Conservation (phyloP, 768 basidiomycete genomes). For the Coprinopsis strossmayeri region DNA sequence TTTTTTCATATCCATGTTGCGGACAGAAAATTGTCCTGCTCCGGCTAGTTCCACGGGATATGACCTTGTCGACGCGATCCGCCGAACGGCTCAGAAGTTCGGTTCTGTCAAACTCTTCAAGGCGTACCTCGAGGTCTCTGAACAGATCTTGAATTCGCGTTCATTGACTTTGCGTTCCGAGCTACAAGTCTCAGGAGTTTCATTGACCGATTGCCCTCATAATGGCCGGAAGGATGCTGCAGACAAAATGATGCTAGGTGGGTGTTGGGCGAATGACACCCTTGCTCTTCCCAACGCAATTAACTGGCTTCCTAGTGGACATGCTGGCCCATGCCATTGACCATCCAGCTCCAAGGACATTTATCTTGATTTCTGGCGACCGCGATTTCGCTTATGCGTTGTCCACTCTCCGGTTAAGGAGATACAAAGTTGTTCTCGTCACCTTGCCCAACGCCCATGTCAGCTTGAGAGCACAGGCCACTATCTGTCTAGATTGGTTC, state of each 20-base stretch:
- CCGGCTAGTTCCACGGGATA: constrained; percentile 33
- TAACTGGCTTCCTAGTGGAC: constrained; percentile 14
- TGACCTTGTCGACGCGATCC: constrained; percentile 35
- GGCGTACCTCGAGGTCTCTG: constrained; percentile 44
- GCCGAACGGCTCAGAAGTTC: constrained; percentile 36
- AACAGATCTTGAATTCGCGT: constrained; percentile 19
- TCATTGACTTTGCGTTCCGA: constrained; percentile 27
- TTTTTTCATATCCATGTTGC: neutral
- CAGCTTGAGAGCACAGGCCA: constrained; percentile 51
- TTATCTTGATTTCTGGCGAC: constrained; percentile 62
- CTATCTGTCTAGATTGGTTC: constrained; percentile 40
- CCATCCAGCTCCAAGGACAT: constrained; percentile 36
- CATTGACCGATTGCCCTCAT: constrained; percentile 32
- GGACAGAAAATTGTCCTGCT: constrained; percentile 30
- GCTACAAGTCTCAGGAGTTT: constrained; percentile 42
- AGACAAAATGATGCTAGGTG: constrained; percentile 48
- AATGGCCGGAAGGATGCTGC: constrained; percentile 32
- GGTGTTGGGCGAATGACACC: constrained; percentile 7
- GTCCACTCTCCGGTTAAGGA: constrained; percentile 47
- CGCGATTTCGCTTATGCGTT: constrained; percentile 60
- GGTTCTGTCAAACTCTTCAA: constrained; percentile 45
- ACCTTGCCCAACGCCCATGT: constrained; percentile 32
- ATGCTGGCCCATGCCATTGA: constrained; percentile 37
- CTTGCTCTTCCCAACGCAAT: neutral
- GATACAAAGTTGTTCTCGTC: constrained; percentile 47